These are phyloP conservation scores for Dalbergia cochinchinensis DNA, from an alignment of 306 rosid genomes.

Conservation along the genomic window DNA sequence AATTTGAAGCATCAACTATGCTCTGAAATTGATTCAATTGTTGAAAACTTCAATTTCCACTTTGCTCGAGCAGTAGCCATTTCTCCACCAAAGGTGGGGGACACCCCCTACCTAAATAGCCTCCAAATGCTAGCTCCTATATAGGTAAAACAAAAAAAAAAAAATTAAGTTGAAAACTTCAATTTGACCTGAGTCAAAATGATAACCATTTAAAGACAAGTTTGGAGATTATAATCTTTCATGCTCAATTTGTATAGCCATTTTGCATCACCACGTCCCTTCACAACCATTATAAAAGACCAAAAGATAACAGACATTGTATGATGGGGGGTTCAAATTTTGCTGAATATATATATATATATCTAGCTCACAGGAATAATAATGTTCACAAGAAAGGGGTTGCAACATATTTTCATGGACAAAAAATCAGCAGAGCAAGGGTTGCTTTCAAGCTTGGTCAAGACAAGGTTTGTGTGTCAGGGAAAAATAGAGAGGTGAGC, in stretches of 20 bases:
- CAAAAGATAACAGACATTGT: background rate
- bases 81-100: slow-evolving; percentile 45
- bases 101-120: slow-evolving; percentile 23
- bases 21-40: slow-evolving; percentile 39
- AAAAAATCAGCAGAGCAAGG: slow-evolving; percentile 37
- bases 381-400: slow-evolving; percentile 15
- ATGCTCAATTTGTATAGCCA: slow-evolving; percentile 25
- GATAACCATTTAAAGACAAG: slow-evolving; percentile 45
- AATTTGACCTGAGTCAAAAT: slow-evolving; percentile 23
- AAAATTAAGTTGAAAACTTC: background rate
- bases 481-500: slow-evolving; percentile 45
- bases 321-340: background rate
- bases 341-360: slow-evolving; percentile 21
- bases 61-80: slow-evolving; percentile 32
- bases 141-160: slow-evolving; percentile 9
- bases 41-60: slow-evolving; percentile 47
- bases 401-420: slow-evolving; percentile 22
- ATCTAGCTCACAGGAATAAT: background rate
- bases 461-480: slow-evolving; percentile 48
- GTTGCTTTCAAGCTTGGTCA: slow-evolving; percentile 48
- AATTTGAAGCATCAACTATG: slow-evolving; percentile 19
- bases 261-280: slow-evolving; percentile 33
- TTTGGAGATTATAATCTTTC: slow-evolving; percentile 38
- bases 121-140: slow-evolving; percentile 27
- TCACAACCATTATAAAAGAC: slow-evolving; percentile 32